These are phyloP conservation scores for Sporothrix luriei DNA, from an alignment of 2,329 filamentous ascomycete species.

Conservation along the genomic window DNA sequence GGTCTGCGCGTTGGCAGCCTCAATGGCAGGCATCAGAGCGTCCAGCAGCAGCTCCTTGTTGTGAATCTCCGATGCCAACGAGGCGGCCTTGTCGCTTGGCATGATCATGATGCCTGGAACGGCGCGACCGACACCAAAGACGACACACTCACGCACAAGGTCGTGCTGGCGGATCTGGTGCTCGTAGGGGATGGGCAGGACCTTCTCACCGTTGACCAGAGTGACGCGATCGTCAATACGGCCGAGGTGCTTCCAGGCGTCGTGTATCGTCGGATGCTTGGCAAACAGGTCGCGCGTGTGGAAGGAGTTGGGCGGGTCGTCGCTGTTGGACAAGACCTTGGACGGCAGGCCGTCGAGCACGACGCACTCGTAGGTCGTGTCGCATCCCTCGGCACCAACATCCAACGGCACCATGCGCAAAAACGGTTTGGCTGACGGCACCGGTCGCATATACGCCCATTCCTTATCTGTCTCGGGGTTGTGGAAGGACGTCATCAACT, in stretches of 20 bases:
- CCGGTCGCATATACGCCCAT: conserved; percentile 61
- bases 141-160: conserved; percentile 54
- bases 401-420: conserved; percentile 40
- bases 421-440: conserved; percentile 44
- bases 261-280: conserved; percentile 42
- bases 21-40: conserved; percentile 53
- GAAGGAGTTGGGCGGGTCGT: conserved; percentile 42
- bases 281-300: conserved; percentile 47
- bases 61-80: conserved; percentile 39
- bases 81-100: conserved; percentile 45
- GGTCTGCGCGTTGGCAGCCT: conserved; percentile 41
- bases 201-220: conserved; percentile 54
- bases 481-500: conserved; percentile 63
- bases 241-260: conserved; percentile 45
- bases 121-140: conserved; percentile 55
- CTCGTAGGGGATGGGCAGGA: conserved; percentile 53
- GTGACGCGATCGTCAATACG: conserved; percentile 48
- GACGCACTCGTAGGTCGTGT: conserved; percentile 44
- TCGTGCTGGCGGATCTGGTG: conserved; percentile 52
- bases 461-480: conserved; percentile 52
- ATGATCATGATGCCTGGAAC: conserved; percentile 51
- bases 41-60: conserved; percentile 51
- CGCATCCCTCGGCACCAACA: conserved; percentile 38
- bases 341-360: conserved; percentile 46
- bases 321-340: conserved; percentile 39